phyloP scores from a whole-genome alignment of 768 basidiomycete species.

The Pleurotus cornucopiae region DNA sequence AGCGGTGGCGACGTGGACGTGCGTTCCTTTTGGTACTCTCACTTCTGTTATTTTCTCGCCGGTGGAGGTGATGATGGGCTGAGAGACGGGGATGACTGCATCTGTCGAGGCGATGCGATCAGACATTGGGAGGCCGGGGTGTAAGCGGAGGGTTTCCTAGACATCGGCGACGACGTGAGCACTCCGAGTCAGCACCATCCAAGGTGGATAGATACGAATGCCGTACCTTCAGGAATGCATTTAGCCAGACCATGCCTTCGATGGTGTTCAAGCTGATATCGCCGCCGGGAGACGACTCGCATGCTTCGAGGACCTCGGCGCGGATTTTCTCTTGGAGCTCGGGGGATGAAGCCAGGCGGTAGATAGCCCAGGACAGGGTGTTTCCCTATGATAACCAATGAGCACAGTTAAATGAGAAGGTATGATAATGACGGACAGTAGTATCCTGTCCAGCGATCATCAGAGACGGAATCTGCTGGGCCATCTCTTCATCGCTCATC shows the following conservation, averaged over 20 bases:
- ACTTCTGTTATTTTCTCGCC: conserved; percentile 11
- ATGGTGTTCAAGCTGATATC: conserved; percentile 1
- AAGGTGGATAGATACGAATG: no score
- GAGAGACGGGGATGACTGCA: conserved; percentile 10
- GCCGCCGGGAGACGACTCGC: not conserved
- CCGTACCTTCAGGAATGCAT: conserved; percentile 11
- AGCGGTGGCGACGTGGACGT: conserved; percentile 7
- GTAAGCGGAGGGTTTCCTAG: conserved; percentile 12
- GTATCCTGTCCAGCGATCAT: conserved; percentile 10
- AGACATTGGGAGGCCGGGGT: conserved; percentile 10
- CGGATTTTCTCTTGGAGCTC: conserved; percentile 10
- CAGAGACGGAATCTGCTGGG: conserved; percentile 8
- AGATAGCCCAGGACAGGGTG: not conserved
- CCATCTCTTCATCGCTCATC: conserved; percentile 9
- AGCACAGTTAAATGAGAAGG: not conserved
- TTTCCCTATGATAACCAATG: not conserved
- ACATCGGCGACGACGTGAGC: no score
- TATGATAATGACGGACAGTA: conserved; percentile 11
- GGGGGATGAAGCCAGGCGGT: not conserved
- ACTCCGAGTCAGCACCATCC: no score
- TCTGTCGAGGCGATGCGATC: conserved; percentile 11
- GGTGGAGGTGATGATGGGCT: conserved; percentile 8
- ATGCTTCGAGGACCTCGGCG: conserved; percentile 6
- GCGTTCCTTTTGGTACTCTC: conserved; percentile 9
- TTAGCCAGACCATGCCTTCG: conserved; percentile 10